Base-by-base conservation (phyloP, 2,329 filamentous ascomycete genomes). In the Fusarium armeniacum region DNA sequence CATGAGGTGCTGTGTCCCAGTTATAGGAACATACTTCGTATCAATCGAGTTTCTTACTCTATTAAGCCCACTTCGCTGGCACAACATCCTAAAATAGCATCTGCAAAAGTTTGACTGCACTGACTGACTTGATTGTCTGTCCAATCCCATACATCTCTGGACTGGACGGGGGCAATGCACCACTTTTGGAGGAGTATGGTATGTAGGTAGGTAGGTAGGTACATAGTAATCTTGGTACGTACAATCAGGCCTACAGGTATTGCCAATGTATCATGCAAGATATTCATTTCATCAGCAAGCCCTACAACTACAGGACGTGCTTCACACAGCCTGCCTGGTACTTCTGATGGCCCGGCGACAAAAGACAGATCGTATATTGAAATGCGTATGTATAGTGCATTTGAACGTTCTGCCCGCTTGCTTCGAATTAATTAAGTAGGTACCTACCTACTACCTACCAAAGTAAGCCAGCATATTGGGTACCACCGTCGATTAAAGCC, bases 61-160 rank as follows among this genome's bases (percentile, higher is more conserved):
- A 18, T 46, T 50, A 58, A 56, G 45, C 58, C 63, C 67, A 44
- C 45, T 73, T 69, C 63, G 69, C 24, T 75, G 72, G 69, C 72
- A 71, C 56, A 58, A 30, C 58, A 54, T 57, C 66, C 47, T 59
- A 74, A 73, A 74, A 74, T 74, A 74, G 72, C 53, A 69, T 57
- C 43, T 66, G 58, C 53, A 62, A 54, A 68, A 58, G 63, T 50
- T 56, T 30, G 28, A 30, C 28, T 30, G 28, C 28, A 30, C 28
- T 30, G 28, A 11, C 28, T 30, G 28, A 30, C 10, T 64, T 59
- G 67, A 51, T 54, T 59, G 58, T 60, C 70, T 63, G 69, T 62
- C 62, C 69, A 73, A 75, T 72, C 63, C 72, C 22, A 24, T 46
- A 58, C 35, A 16, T 47, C 43, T 60, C 45, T 69, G 65, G 61